Evolutionary conservation across 2,329 filamentous ascomycete species (phyloP).

Genomic region (Pseudopyricularia javanii): DNA sequence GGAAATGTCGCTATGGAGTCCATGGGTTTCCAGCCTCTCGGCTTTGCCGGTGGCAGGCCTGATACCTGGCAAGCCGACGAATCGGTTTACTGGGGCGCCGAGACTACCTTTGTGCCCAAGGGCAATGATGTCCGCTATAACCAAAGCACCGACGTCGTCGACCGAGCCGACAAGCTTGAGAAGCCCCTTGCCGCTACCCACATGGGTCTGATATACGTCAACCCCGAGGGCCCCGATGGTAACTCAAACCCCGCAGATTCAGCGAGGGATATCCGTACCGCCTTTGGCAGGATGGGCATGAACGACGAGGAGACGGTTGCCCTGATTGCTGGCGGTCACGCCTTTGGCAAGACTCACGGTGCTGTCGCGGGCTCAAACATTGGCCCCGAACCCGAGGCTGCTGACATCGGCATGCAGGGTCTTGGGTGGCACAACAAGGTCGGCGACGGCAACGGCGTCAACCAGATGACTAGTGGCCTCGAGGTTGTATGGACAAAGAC

Average conservation of each 20-base stretch:
- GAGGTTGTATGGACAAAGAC: slow-evolving; percentile 68
- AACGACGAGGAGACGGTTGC: slow-evolving; percentile 66
- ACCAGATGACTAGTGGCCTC: slow-evolving; percentile 59
- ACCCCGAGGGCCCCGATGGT: slow-evolving; percentile 61
- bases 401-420: slow-evolving; percentile 49
- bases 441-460: slow-evolving; percentile 48
- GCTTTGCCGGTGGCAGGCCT: slow-evolving; percentile 56
- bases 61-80: slow-evolving; percentile 65
- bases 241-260: slow-evolving; percentile 53
- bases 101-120: slow-evolving; percentile 46
- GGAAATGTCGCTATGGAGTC: slow-evolving; percentile 64
- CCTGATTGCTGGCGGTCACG: slow-evolving; percentile 61
- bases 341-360: slow-evolving; percentile 66
- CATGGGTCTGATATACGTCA: slow-evolving; percentile 68
- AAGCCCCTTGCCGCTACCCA: slow-evolving; percentile 51
- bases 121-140: slow-evolving; percentile 58
- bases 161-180: slow-evolving; percentile 44
- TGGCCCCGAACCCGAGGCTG: slow-evolving; percentile 50
- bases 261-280: slow-evolving; percentile 56
- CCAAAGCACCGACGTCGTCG: slow-evolving; percentile 32
- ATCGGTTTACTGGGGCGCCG: slow-evolving; percentile 62
- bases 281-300: slow-evolving; percentile 67
- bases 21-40: slow-evolving; percentile 59
- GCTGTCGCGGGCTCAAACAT: slow-evolving; percentile 34
- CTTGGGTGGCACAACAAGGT: slow-evolving; percentile 57